Conservation (phyloP, 1,139 yeast genomes). For the Suhomyces taliae region DNA sequence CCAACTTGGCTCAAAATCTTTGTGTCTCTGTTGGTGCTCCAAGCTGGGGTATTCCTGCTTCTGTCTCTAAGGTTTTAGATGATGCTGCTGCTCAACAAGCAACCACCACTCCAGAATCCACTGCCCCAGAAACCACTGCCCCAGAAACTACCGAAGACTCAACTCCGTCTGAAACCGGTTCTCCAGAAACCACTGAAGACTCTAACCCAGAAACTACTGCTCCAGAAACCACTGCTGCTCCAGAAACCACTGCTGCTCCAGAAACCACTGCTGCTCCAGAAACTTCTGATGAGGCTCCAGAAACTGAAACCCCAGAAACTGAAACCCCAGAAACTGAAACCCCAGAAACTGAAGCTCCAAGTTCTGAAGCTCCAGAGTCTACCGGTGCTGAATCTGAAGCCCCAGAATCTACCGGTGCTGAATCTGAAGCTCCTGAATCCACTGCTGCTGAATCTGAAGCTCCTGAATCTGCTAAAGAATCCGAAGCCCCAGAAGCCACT, state of each 20-base stretch:
- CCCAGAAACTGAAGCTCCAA: slow-evolving; percentile 8
- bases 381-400: slow-evolving; percentile 11
- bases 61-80: slow-evolving; percentile 30
- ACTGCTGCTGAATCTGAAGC: slow-evolving; percentile 1
- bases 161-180: slow-evolving; percentile 1
- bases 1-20: slow-evolving; percentile 39
- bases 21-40: slow-evolving; percentile 46
- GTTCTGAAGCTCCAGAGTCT: slow-evolving; percentile 14
- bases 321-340: slow-evolving; percentile 11
- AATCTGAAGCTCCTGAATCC: slow-evolving; percentile 1
- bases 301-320: too few relatives aligned
- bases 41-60: slow-evolving; percentile 42
- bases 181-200: background rate
- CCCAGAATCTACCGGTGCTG: slow-evolving; percentile 12
- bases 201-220: background rate
- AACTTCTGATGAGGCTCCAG: slow-evolving; percentile 16
- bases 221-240: background rate
- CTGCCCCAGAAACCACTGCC: slow-evolving; percentile 13
- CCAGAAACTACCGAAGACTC: slow-evolving; percentile 13
- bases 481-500: slow-evolving; percentile 4
- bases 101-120: slow-evolving; percentile 10
- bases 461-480: background rate
- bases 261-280: slow-evolving; percentile 12
- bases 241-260: background rate
- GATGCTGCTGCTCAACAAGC: slow-evolving; percentile 21